Conservation (phyloP, 2,329 filamentous ascomycete species). For the Neofusicoccum sp. region DNA sequence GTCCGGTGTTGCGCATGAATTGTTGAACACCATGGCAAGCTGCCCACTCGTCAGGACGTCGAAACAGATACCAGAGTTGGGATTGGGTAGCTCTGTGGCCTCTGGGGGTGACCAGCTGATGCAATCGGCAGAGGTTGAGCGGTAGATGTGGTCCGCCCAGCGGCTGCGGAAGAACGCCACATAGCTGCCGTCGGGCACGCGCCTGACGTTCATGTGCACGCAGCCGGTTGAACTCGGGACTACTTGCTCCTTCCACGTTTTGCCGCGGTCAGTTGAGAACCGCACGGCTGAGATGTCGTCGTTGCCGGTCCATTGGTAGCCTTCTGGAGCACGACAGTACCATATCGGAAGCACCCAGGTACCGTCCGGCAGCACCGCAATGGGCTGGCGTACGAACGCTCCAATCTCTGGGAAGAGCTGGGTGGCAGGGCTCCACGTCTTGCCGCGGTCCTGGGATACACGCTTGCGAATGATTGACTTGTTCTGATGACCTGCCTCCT, state of each 20-base stretch:
- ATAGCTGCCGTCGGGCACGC: conserved; percentile 33
- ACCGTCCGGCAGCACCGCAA: conserved; percentile 40
- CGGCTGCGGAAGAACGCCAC: conserved; percentile 47
- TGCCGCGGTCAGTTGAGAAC: conserved; percentile 42
- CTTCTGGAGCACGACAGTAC: conserved; percentile 45
- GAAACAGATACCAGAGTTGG: conserved; percentile 48
- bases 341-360: conserved; percentile 49
- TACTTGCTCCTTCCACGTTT: conserved; percentile 44
- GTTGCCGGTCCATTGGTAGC: conserved; percentile 49
- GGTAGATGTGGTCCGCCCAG: conserved; percentile 50
- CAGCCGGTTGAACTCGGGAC: conserved; percentile 43
- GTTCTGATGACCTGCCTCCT: conserved; percentile 50
- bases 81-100: conserved; percentile 45
- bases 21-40: conserved; percentile 46
- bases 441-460: conserved; percentile 39
- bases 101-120: conserved; percentile 43
- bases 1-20: conserved; percentile 39
- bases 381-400: conserved; percentile 47
- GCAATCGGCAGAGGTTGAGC: conserved; percentile 44
- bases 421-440: conserved; percentile 40
- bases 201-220: conserved; percentile 50
- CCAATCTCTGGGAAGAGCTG: conserved; percentile 42
- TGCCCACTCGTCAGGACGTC: conserved; percentile 41
- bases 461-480: conserved; percentile 43
- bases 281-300: conserved; percentile 48